Conservation (phyloP, 305 asterid genomes). For the Solanum hybrid region DNA sequence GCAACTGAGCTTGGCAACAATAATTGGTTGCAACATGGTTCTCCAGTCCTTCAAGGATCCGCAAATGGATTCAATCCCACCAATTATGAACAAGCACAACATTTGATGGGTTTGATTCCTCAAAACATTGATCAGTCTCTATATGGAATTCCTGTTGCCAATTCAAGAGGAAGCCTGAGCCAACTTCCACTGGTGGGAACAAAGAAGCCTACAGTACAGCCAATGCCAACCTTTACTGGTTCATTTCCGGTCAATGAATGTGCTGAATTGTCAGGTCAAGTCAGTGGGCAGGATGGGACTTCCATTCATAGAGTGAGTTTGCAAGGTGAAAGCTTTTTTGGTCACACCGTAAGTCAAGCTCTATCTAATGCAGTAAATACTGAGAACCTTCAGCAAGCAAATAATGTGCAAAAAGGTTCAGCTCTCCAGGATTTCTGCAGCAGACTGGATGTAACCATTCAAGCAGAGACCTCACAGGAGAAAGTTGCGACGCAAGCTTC, state of each 20-base stretch:
- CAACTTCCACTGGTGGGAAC: slow-evolving; percentile 45
- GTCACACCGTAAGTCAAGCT: slow-evolving; percentile 33
- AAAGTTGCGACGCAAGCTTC: slow-evolving; percentile 25
- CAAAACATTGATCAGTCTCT: slow-evolving; percentile 72
- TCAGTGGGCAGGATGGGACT: slow-evolving; percentile 32
- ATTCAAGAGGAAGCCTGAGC: slow-evolving; percentile 53
- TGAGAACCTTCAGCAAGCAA: slow-evolving; percentile 40
- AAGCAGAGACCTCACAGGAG: slow-evolving; percentile 30
- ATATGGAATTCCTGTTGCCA: slow-evolving; percentile 72
- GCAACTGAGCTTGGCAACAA: slow-evolving; percentile 43
- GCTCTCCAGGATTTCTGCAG: slow-evolving; percentile 28
- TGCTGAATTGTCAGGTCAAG: slow-evolving; percentile 37
- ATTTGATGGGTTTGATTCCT: slow-evolving; percentile 34
- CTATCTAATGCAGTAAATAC: slow-evolving; percentile 22
- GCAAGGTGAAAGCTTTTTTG: slow-evolving; percentile 41
- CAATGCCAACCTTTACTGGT: slow-evolving; percentile 34
- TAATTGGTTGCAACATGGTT: slow-evolving; percentile 57
- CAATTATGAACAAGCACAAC: slow-evolving; percentile 45
- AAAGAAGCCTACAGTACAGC: slow-evolving; percentile 44
- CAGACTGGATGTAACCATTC: slow-evolving; percentile 34
- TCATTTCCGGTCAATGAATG: slow-evolving; percentile 41
- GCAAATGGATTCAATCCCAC: slow-evolving; percentile 42
- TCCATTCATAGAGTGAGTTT: slow-evolving; percentile 35
- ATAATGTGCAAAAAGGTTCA: slow-evolving; percentile 36
- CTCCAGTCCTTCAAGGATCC: slow-evolving; percentile 52